Conservation (phyloP, 257 asterid species). For the Ballota nigra region DNA sequence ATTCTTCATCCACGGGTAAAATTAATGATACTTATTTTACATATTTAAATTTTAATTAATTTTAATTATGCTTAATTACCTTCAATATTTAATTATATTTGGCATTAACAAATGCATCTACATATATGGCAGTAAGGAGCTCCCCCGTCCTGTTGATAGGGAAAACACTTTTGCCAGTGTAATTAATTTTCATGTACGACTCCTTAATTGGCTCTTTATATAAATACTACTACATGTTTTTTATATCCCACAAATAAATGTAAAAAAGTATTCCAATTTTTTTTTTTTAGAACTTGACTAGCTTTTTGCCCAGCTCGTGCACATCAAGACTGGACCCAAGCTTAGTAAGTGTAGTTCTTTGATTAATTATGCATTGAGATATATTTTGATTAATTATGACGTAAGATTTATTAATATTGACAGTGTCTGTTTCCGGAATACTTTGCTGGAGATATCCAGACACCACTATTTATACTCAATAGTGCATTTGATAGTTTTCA, state of each 20-base stretch:
- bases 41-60: neutral
- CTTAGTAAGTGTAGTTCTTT: neutral
- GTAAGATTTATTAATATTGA: too few relatives aligned
- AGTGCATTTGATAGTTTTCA: neutral
- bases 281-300: neutral
- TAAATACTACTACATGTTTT: neutral
- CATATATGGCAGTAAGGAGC: slow-evolving; percentile 19
- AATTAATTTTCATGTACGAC: slow-evolving; percentile 25
- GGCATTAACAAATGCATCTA: neutral
- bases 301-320: neutral
- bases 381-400: too few relatives aligned
- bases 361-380: too few relatives aligned
- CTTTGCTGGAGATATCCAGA: neutral
- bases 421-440: neutral
- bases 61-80: neutral
- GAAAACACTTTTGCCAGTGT: neutral
- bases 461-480: neutral
- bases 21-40: neutral
- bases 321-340: neutral
- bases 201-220: neutral
- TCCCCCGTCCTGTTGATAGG: neutral
- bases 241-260: neutral
- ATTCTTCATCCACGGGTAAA: slow-evolving; percentile 41
- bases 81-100: too few relatives aligned
- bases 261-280: too few relatives aligned